Percentiles rank a stretch among this genome's conserved stretches.
These are phyloP conservation scores for Calocybe gangraenosa DNA, from an alignment of 768 basidiomycete genomes.

Conservation along the genomic window DNA sequence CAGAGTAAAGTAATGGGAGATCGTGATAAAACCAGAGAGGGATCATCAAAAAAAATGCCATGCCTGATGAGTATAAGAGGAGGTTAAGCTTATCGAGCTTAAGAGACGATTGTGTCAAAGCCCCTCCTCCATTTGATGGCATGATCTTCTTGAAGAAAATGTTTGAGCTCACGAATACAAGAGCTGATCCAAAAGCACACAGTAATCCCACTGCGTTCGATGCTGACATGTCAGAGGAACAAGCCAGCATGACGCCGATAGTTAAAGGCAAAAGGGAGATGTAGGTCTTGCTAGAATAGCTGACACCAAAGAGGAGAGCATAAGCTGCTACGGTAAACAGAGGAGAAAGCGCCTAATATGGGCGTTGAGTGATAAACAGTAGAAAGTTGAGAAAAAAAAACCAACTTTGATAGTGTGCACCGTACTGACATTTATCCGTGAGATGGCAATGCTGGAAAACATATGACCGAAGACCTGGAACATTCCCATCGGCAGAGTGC, in stretches of 20 bases:
- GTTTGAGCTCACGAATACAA: constrained; percentile 96
- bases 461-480: constrained; percentile 99
- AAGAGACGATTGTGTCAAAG: constrained; percentile 42
- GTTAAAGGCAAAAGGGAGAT: constrained; percentile 92
- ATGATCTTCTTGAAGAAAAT: constrained; percentile 99
- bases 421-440: constrained; percentile 93
- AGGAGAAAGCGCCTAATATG: constrained; percentile 82
- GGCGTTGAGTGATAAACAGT: constrained; percentile 1
- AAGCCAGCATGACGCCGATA: constrained; percentile 95
- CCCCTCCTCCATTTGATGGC: constrained; percentile 54
- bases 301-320: constrained; percentile 88
- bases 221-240: constrained; percentile 86
- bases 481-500: constrained; percentile 90
- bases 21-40: constrained; percentile 94
- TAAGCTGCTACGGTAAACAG: constrained; percentile 97
- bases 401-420: constrained; percentile 98
- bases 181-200: constrained; percentile 93
- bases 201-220: constrained; percentile 86
- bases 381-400: constrained; percentile 2
- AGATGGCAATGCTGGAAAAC: constrained; percentile 96
- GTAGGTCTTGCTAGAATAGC: constrained; percentile 90
- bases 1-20: constrained; percentile 60
- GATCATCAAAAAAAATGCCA: constrained; percentile 95
- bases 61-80: constrained; percentile 87
- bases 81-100: constrained; percentile 98